Evolutionary conservation across 2,329 filamentous ascomycete species (phyloP).

Genomic region (Stylonectria norvegica): DNA sequence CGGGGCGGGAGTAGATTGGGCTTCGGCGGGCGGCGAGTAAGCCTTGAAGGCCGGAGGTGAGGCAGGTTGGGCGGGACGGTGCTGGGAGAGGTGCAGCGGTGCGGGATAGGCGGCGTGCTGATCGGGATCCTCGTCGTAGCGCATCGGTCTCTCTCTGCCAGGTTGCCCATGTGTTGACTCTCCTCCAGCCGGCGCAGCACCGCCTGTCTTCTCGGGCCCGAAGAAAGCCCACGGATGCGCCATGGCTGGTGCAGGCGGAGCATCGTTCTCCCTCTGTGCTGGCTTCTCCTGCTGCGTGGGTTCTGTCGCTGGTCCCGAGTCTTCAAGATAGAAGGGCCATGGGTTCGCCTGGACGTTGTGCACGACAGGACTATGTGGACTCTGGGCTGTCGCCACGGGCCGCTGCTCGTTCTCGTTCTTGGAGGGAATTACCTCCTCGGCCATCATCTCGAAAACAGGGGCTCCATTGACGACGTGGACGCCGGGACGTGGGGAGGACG

Average conservation of each 20-base stretch:
- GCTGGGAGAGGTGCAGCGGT: constrained; percentile 25
- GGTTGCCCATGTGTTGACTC: constrained; percentile 12
- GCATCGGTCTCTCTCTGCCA: constrained; percentile 15
- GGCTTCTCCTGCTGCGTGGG: constrained; percentile 1
- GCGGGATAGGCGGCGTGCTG: constrained; percentile 19
- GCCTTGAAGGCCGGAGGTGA: constrained; percentile 26
- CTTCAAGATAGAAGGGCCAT: constrained; percentile 31
- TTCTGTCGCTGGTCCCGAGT: constrained; percentile 4
- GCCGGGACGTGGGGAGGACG: constrained; percentile 16
- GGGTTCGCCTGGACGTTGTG: constrained; percentile 24
- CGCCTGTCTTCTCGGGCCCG: constrained; percentile 17
- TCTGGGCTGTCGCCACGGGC: constrained; percentile 2
- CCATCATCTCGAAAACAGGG: constrained; percentile 32
- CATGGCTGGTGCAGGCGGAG: constrained; percentile 7
- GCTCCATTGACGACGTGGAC: constrained; percentile 18
- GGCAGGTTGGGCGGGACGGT: constrained; percentile 18
- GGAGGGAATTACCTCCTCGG: constrained; percentile 21
- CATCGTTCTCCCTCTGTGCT: constrained; percentile 5
- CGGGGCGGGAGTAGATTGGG: constrained; percentile 1
- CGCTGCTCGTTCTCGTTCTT: constrained; percentile 6
- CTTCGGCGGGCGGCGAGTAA: constrained; percentile 26
- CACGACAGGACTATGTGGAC: constrained; percentile 1
- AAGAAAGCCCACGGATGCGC: constrained; percentile 36
- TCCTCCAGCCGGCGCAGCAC: background rate
- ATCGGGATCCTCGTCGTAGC: background rate